Conservation (phyloP, 306 rosid species). For the Ormosia emarginata region DNA sequence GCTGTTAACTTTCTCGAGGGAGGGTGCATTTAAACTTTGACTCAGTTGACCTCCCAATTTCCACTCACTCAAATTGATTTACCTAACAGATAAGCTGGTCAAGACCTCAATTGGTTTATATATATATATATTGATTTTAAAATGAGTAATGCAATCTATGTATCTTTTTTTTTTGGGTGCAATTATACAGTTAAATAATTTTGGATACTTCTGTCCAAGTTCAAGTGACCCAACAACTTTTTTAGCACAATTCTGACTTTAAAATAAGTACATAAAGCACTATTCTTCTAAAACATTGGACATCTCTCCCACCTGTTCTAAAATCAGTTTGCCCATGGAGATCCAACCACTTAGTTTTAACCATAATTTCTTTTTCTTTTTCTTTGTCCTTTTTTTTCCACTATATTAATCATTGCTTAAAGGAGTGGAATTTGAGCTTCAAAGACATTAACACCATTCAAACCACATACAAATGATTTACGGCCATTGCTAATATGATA, state of each 20-base stretch:
- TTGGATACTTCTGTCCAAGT: not conserved
- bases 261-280: conserved; percentile 1
- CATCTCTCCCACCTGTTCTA: conserved; percentile 9
- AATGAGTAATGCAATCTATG: not conserved
- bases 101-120: not conserved
- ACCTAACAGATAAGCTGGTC: not conserved
- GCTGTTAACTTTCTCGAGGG: conserved; percentile 49
- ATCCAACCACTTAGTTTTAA: not conserved
- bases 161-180: not conserved
- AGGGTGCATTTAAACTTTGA: conserved; percentile 22
- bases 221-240: not conserved
- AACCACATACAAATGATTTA: not conserved
- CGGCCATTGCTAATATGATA: too few species aligned
- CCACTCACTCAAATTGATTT: conserved; percentile 8
- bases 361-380: not conserved
- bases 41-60: conserved; percentile 35
- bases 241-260: not conserved
- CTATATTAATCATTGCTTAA: not conserved
- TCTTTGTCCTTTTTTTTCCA: not conserved
- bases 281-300: not conserved
- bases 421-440: not conserved
- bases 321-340: not conserved
- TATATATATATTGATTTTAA: too few species aligned
- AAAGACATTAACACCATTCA: not conserved
- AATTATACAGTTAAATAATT: not conserved